phyloP scores from a whole-genome alignment of 2,329 filamentous ascomycete genomes.

The Dothistroma septosporum region DNA sequence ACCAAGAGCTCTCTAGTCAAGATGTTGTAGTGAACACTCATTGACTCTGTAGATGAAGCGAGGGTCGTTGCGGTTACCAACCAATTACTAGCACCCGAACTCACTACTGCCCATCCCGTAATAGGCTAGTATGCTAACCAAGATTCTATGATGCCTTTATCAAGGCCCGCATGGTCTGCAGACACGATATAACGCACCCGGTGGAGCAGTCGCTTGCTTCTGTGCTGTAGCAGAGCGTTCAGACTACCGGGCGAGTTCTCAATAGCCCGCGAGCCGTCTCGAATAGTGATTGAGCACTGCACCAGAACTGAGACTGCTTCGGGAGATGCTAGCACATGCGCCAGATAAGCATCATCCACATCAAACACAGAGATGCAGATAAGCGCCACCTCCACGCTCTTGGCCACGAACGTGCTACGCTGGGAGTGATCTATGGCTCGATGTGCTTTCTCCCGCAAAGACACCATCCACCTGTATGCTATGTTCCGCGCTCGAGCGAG shows the following conservation, averaged over 20 bases:
- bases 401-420: constrained; percentile 27
- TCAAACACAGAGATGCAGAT: constrained; percentile 52
- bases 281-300: constrained; percentile 20
- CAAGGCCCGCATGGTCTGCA: constrained; percentile 9
- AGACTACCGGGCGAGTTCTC: neutral
- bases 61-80: constrained; percentile 25
- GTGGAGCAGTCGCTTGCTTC: constrained; percentile 18
- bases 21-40: constrained; percentile 42
- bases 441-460: constrained; percentile 46
- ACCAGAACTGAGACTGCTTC: constrained; percentile 20
- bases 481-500: constrained; percentile 44
- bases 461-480: constrained; percentile 49
- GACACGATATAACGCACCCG: constrained; percentile 15
- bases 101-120: constrained; percentile 13
- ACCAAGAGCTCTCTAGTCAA: constrained; percentile 49
- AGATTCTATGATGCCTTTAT: constrained; percentile 25
- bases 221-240: neutral
- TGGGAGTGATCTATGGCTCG: constrained; percentile 37
- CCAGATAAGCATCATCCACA: constrained; percentile 20
- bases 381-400: constrained; percentile 52
- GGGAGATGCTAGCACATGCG: constrained; percentile 13
- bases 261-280: constrained; percentile 13
- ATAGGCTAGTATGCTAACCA: constrained; percentile 41
- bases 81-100: constrained; percentile 17
- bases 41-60: constrained; percentile 21